Evolutionary conservation across 345 rosid species (phyloP).

Genomic region (Jatropha curcas): DNA sequence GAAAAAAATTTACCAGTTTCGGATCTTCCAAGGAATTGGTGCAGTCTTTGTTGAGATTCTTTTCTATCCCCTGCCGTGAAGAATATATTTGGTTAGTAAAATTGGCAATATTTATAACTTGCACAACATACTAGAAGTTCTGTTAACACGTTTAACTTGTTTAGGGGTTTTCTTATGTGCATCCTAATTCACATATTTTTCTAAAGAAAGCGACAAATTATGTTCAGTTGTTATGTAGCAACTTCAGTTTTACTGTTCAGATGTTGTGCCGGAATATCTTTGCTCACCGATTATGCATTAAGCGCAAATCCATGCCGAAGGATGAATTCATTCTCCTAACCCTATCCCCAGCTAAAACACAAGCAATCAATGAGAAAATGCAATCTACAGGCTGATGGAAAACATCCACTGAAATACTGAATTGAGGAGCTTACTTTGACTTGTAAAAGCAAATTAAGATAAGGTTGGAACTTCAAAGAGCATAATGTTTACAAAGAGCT

Average conservation of each 20-base stretch:
- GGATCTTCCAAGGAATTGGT: constrained; percentile 44
- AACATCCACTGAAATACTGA: not conserved
- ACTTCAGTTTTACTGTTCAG: not conserved
- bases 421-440: no score
- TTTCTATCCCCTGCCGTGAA: constrained; percentile 58
- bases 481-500: not conserved
- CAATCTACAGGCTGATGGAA: not conserved
- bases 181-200: not conserved
- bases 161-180: not conserved
- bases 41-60: constrained; percentile 66
- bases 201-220: not conserved
- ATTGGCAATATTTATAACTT: not conserved
- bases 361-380: not conserved
- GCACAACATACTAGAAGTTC: not conserved
- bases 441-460: not conserved
- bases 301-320: not conserved
- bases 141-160: not conserved
- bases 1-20: constrained; percentile 48
- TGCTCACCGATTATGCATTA: not conserved
- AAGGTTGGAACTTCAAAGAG: not conserved
- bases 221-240: not conserved
- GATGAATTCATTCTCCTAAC: not conserved
- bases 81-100: constrained; percentile 9
- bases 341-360: not conserved
- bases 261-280: not conserved